Conservation (phyloP, 805 yeast genomes). For the Grigorovia humatica region DNA sequence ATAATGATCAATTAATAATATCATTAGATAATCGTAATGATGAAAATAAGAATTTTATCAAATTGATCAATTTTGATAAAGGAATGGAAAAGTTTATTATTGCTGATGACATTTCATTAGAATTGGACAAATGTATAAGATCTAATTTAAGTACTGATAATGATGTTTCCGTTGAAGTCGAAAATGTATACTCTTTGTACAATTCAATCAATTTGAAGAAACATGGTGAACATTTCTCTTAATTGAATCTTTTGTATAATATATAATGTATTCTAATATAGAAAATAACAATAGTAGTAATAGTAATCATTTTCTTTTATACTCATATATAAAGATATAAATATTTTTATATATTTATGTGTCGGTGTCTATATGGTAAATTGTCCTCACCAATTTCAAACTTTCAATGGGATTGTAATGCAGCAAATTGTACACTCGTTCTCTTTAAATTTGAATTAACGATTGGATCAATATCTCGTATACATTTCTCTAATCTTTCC, state of each 20-base stretch:
- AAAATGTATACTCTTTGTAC: constrained; percentile 41
- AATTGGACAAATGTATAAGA: constrained; percentile 16
- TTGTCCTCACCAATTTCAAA: too few relatives aligned
- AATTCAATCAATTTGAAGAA: constrained; percentile 42
- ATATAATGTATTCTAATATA: neutral
- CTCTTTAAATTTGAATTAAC: constrained; percentile 22
- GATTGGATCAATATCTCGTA: constrained; percentile 23
- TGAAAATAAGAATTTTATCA: constrained; percentile 9
- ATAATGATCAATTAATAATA: constrained; percentile 26
- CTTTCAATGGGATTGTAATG: constrained; percentile 14
- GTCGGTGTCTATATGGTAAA: too few relatives aligned
- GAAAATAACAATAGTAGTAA: neutral
- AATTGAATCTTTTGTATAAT: constrained; percentile 1
- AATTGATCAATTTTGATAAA: constrained; percentile 16
- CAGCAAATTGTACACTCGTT: constrained; percentile 26
- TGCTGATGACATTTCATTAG: constrained; percentile 11
- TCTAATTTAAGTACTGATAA: constrained; percentile 17
- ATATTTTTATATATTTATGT: too few relatives aligned
- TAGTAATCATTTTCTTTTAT: too few relatives aligned
- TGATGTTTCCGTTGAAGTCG: constrained; percentile 28
- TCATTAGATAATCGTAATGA: constrained; percentile 27
- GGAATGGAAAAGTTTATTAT: constrained; percentile 13
- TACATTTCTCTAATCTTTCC: constrained; percentile 16
- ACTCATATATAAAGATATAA: too few relatives aligned
- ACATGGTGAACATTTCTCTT: constrained; percentile 42